phyloP scores from a whole-genome alignment of 2,329 filamentous ascomycete species.

The Cladophialophora bantiana region DNA sequence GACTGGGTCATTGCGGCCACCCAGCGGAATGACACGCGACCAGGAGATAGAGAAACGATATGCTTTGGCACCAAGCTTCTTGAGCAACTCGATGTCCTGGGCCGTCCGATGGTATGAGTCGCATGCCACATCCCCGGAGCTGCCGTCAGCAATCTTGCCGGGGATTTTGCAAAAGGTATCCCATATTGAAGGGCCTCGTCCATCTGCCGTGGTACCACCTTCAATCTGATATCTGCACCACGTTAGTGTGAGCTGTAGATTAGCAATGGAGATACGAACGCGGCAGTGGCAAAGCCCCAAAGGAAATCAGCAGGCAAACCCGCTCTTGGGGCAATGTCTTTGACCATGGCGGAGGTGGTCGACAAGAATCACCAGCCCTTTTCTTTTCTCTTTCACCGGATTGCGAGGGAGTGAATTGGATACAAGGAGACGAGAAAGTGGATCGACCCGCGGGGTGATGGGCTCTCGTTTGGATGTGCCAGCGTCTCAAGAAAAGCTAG shows the following conservation, averaged over 20 bases:
- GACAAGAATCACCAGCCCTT: neutral
- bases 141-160: constrained; percentile 82
- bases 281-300: constrained; percentile 82
- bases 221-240: constrained; percentile 81
- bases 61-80: constrained; percentile 72
- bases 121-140: constrained; percentile 78
- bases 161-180: constrained; percentile 83
- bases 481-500: neutral
- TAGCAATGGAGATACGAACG: constrained; percentile 57
- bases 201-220: constrained; percentile 75
- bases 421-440: neutral
- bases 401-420: neutral
- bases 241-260: constrained; percentile 11
- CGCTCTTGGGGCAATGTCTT: constrained; percentile 39
- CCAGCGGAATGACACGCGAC: constrained; percentile 84
- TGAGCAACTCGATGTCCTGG: constrained; percentile 79
- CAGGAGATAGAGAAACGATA: constrained; percentile 88
- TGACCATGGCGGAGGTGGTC: constrained; percentile 27
- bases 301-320: constrained; percentile 72
- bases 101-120: constrained; percentile 83
- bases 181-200: constrained; percentile 84
- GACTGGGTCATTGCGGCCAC: constrained; percentile 79
- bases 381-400: neutral
- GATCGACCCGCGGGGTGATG: neutral
- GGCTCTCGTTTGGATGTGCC: neutral